Base-by-base conservation (phyloP, 2,329 filamentous ascomycete genomes). In the Fusarium veterinarium region DNA sequence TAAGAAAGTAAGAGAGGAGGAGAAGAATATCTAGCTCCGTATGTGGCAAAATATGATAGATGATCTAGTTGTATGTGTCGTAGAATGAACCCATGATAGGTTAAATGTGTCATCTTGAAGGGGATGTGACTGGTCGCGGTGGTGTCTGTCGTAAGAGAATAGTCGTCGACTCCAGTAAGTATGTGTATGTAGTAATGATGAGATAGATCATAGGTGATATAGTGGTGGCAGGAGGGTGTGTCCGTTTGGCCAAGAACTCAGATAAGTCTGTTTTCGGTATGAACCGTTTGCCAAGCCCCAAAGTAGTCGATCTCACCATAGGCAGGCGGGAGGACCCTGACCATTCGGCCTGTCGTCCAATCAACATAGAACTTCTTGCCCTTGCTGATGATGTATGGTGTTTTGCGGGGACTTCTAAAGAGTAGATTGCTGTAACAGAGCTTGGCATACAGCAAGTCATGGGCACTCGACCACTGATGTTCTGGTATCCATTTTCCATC, bases 311-410 rank as follows among this genome's bases (percentile, higher is more conserved):
- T 81, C 75, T 89, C 87, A 44, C 86, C 86, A 74, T 90, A 90
- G 9, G 82, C 83, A 4, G 88, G 88, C 16, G 88, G 88, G 23
- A 86, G 80, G 25, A 88, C 86, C 20, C 86, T 82, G 33, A 85
- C 83, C 84, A 89, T 87, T 61, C 84, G 84, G 41, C 88, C 88
- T 20, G 87, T 89, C 19, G 80, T 80, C 88, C 88, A 90, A 81
- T 90, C 88, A 46, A 90, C 87, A 66, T 85, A 84, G 87, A 88
- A 90, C 75, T 87, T 84, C 77, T 87, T 89, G 45, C 88, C 88
- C 69, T 86, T 85, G 78, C 83, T 83, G 75, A 90, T 85, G 63
- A 90, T 85, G 72, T 87, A 88, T 75, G 89, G 88, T 67, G 84
- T 87, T 77, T 90, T 90, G 58, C 88, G 83, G 30, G 89, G 89